Evolutionary conservation across 108 stramenopile genomes (phyloP), one percentile per base, ranked within the genome.

Genomic region (Skeletonema costatum): DNA sequence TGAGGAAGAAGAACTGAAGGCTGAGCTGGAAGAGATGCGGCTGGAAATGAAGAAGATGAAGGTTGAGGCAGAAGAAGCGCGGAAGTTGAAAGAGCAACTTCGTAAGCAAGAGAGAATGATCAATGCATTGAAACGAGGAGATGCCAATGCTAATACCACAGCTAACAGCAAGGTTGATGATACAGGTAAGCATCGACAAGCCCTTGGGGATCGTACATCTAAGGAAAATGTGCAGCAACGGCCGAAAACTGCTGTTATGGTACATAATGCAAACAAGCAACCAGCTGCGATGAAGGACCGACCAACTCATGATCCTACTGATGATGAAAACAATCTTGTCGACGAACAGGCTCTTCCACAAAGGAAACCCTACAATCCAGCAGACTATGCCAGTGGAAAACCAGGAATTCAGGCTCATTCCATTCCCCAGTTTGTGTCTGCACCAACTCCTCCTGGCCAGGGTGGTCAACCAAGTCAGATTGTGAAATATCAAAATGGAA

Each of bases 11-110:
- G 78, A 36, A 1, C 31, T 91, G 50, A 84, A 90, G 16, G 80
- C 89, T 7, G 73, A 81, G 59, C 63, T 95, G 64, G 90, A 90
- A 60, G 75, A 87, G 48, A 84, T 95, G 36, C 80, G 86, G 32
- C 60, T 90, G 13, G 78, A 84, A 63, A 73, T 95, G 32, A 84
- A 88, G 46, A 90, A 90, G 36, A 87, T 89, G 10, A 90, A 87
- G 25, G 87, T 46, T 14, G 74, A 74, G 56, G 78, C 87, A 4
- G 61, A 32, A 32, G 73, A 82, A 59, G 51, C 70, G 30, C 68
- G 75, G 32, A 73, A 70, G 64, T 33, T 77, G 72, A 83, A 48
- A 66, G 76, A 83, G 63, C 32, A 66, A 44, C 51, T 83, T 64
- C 67, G 68, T 17, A 64, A 50, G 73, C 82, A 83, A 12, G 76